Conservation (phyloP, 331 rosid genomes). For the Cucumis variabilis region DNA sequence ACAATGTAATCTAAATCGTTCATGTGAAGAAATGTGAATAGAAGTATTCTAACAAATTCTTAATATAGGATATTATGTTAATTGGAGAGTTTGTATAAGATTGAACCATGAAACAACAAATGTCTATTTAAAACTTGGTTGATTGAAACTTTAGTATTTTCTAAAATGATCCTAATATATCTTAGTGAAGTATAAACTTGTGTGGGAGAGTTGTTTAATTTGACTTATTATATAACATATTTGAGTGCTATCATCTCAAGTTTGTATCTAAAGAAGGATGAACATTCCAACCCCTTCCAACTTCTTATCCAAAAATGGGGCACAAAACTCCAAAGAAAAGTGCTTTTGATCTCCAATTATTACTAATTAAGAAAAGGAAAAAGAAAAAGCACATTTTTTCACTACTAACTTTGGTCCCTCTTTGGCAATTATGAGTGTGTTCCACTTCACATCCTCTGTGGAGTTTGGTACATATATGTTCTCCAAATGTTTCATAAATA, state of each 20-base stretch:
- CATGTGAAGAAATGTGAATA: too few species aligned
- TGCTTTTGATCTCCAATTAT: not conserved
- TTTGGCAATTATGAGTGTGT: not conserved
- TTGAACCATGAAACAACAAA: too few species aligned
- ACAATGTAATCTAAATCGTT: too few species aligned
- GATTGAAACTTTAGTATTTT: too few species aligned
- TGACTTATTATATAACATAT: not conserved
- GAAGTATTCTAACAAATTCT: too few species aligned
- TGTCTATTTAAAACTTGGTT: too few species aligned
- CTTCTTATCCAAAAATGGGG: not conserved
- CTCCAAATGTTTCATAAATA: not conserved
- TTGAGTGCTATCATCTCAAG: not conserved
- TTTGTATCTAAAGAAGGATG: too few species aligned
- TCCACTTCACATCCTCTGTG: not conserved
- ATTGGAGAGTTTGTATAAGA: too few species aligned
- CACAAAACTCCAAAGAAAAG: not conserved
- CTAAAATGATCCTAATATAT: too few species aligned
- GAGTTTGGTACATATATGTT: not conserved
- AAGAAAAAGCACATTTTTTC: not conserved
- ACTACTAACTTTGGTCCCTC: not conserved
- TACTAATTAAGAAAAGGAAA: not conserved
- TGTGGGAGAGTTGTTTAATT: too few species aligned
- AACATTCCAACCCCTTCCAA: not conserved
- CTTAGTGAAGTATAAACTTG: too few species aligned
- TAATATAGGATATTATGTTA: too few species aligned